Base-by-base conservation (phyloP, 1,139 yeast genomes). In the Debaryomyces subglobosus region DNA sequence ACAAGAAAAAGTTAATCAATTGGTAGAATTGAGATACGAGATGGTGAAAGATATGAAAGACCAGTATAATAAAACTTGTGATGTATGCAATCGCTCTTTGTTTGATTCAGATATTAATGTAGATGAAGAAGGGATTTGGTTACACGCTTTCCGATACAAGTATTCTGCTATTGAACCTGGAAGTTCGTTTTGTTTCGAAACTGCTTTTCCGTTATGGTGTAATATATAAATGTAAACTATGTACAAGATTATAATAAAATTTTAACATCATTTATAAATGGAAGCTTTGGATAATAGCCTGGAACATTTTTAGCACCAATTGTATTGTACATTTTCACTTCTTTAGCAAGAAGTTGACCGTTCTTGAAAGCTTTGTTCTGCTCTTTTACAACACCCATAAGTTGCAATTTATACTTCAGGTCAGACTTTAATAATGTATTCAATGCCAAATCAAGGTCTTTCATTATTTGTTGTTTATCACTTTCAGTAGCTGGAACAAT, bases 301-400 rank as follows among this genome's bases (percentile, higher is more conserved):
- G 91, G 90, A 16, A 84, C 85, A 44, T 74, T 71, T 30, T 72
- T 69, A 53, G 86, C 87, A 43, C 84, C 86, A 63, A 78, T 74
- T 50, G 57, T 56, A 81, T 73, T 45, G 78, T 77, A 58, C 71
- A 65, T 53, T 79, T 68, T 49, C 78, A 69, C 60, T 78, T 86
- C 62, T 79, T 81, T 39, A 40, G 49, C 20, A 15, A 56, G 42
- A 1, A 30, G 35, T 30, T 39, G 35, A 23, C 39, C 46, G 24
- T 47, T 47, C 40, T 25, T 43, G 16, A 25, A 27, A 3, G 32
- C 24, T 16, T 35, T 46, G 30, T 50, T 57, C 34, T 57, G 60
- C 8, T 49, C 44, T 24, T 49, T 49, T 25, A 62, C 51, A 5
- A 53, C 39, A 13, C 39, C 46, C 45, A 62, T 60, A 27, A 69